phyloP scores from a whole-genome alignment of 306 rosid species.

The Malus fusca region DNA sequence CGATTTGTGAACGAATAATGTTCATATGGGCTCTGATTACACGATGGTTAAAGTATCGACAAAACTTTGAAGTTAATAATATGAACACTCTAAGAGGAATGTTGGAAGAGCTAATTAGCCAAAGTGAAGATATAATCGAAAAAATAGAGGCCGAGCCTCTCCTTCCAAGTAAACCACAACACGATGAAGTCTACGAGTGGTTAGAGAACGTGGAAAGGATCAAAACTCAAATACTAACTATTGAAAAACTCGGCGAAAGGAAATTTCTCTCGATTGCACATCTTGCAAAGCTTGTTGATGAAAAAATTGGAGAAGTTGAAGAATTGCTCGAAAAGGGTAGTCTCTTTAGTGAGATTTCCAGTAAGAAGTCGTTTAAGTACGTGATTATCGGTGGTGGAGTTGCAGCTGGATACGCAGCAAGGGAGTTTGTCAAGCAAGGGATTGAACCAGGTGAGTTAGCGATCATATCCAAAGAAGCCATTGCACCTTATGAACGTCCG shows the following conservation, averaged over 20 bases:
- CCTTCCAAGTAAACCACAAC: not conserved
- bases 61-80: constrained; percentile 15
- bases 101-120: constrained; percentile 14
- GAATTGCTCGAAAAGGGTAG: constrained; percentile 29
- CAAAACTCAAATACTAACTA: constrained; percentile 6
- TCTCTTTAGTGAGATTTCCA: not conserved
- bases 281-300: constrained; percentile 17
- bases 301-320: constrained; percentile 21
- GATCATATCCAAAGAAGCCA: constrained; percentile 36
- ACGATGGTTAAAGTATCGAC: constrained; percentile 10
- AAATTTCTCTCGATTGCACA: not conserved
- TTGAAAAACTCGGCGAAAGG: constrained; percentile 8
- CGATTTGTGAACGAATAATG: not conserved
- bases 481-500: constrained; percentile 46
- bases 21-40: constrained; percentile 5
- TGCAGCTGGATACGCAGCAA: constrained; percentile 49
- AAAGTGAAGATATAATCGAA: constrained; percentile 11
- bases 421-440: constrained; percentile 33
- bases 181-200: constrained; percentile 21
- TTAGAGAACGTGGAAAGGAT: constrained; percentile 13
- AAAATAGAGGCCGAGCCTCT: not conserved
- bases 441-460: constrained; percentile 27
- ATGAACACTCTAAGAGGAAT: constrained; percentile 15
- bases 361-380: constrained; percentile 17
- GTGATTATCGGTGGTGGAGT: constrained; percentile 46